phyloP scores from a whole-genome alignment of 495 filamentous ascomycete species.

The Aspergillus coremiiformis region DNA sequence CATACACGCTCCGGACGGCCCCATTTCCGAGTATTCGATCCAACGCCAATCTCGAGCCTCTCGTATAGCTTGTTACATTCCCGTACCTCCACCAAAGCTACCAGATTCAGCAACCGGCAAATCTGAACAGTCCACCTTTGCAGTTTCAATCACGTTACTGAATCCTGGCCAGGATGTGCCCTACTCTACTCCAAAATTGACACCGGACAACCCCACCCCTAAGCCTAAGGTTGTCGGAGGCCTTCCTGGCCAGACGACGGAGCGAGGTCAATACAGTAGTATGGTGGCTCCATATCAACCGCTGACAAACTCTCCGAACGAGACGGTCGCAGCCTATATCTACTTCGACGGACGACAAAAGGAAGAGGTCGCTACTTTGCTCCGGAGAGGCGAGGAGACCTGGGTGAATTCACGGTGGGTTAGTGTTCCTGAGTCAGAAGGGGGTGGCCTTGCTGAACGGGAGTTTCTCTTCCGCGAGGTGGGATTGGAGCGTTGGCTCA shows the following conservation, averaged over 20 bases:
- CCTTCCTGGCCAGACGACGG: constrained; percentile 49
- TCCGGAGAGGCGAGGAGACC: constrained; percentile 91
- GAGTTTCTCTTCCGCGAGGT: constrained; percentile 98
- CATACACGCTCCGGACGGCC: constrained; percentile 85
- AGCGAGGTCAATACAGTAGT: constrained; percentile 47
- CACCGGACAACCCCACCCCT: constrained; percentile 62
- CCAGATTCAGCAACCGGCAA: constrained; percentile 56
- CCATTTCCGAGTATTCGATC: constrained; percentile 85
- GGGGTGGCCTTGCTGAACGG: constrained; percentile 87
- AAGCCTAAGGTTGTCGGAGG: constrained; percentile 71
- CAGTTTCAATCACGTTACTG: constrained; percentile 90
- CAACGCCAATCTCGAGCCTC: constrained; percentile 86
- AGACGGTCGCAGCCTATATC: constrained; percentile 96
- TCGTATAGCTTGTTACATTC: constrained; percentile 94
- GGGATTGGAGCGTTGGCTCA: constrained; percentile 90
- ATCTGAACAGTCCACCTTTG: constrained; percentile 88
- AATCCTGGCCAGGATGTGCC: constrained; percentile 82
- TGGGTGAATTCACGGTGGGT: constrained; percentile 99
- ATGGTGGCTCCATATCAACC: constrained; percentile 80
- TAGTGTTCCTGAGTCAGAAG: constrained; percentile 81
- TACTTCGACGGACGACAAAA: constrained; percentile 96
- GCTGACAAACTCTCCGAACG: constrained; percentile 80
- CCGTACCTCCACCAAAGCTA: constrained; percentile 80
- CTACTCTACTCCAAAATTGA: constrained; percentile 76
- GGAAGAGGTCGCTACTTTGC: constrained; percentile 91